A percentile compares a stretch with the other conserved stretches of the same genome.
These are phyloP conservation scores for Kluyveromyces wickerhamii DNA, from an alignment of 805 yeast genomes.

Conservation along the genomic window DNA sequence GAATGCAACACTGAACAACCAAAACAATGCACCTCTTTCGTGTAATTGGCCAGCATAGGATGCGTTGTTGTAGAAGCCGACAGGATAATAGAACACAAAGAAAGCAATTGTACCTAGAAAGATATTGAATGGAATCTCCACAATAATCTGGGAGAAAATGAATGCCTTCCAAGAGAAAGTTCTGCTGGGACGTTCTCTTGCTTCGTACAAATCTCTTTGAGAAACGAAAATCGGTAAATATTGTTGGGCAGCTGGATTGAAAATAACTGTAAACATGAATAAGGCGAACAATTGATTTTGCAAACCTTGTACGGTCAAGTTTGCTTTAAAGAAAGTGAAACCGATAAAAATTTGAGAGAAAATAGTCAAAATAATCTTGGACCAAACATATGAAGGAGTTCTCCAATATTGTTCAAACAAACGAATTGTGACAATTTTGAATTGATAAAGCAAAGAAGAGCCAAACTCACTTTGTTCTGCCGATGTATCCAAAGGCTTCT, in stretches of 20 bases:
- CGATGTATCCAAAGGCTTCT: conserved; percentile 27
- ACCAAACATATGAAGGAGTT: conserved; percentile 55
- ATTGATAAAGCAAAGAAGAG: conserved; percentile 36
- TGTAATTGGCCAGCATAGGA: conserved; percentile 38
- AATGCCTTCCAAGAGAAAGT: conserved; percentile 63
- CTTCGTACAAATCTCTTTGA: conserved; percentile 63
- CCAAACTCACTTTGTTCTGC: conserved; percentile 38
- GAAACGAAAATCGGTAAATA: conserved; percentile 51
- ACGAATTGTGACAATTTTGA: conserved; percentile 41
- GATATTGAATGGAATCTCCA: conserved; percentile 60
- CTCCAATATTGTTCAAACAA: conserved; percentile 61
- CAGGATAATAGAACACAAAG: conserved; percentile 65
- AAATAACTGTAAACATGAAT: conserved; percentile 56
- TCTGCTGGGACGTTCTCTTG: conserved; percentile 65
- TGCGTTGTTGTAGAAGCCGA: conserved; percentile 58
- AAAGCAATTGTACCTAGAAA: conserved; percentile 54
- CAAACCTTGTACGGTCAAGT: conserved; percentile 53
- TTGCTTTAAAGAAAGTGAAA: conserved; percentile 65
- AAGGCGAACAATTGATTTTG: conserved; percentile 78
- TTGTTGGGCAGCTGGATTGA: conserved; percentile 54
- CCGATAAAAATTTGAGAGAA: conserved; percentile 61
- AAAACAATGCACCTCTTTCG: conserved; percentile 51
- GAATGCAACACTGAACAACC: conserved; percentile 39
- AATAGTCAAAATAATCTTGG: conserved; percentile 46
- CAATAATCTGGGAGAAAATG: conserved; percentile 50